Conservation (phyloP, 1,139 yeast genomes). For the Geotrichum candidum region DNA sequence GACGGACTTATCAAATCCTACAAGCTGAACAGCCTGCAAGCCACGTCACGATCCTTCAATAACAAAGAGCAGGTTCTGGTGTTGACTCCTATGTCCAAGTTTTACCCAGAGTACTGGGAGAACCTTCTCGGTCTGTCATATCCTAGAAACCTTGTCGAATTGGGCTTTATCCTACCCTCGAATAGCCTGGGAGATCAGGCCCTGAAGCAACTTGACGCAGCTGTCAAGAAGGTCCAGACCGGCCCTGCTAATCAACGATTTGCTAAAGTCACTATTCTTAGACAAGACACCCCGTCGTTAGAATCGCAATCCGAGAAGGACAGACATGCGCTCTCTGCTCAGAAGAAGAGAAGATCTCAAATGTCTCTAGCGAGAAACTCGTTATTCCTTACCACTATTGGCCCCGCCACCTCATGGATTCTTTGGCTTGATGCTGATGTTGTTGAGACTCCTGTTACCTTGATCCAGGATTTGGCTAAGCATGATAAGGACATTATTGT, state of each 20-base stretch:
- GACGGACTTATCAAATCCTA: constrained; percentile 55
- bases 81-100: constrained; percentile 82
- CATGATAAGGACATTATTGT: constrained; percentile 84
- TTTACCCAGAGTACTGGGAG: constrained; percentile 81
- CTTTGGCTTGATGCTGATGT: constrained; percentile 95
- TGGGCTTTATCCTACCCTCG: constrained; percentile 89
- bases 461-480: constrained; percentile 80
- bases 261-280: constrained; percentile 73
- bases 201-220: constrained; percentile 60
- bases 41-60: constrained; percentile 61
- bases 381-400: constrained; percentile 77
- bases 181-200: constrained; percentile 74
- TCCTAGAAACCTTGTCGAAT: constrained; percentile 76
- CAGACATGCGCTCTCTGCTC: constrained; percentile 64
- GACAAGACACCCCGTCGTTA: constrained; percentile 90
- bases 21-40: constrained; percentile 68
- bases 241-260: constrained; percentile 54
- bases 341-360: constrained; percentile 77
- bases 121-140: constrained; percentile 68
- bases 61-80: constrained; percentile 78
- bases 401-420: constrained; percentile 90
- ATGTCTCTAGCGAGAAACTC: constrained; percentile 96
- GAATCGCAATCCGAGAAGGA: constrained; percentile 63
- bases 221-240: constrained; percentile 63
- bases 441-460: constrained; percentile 73